Conservation (phyloP, 306 rosid genomes). For the Amphicarpaea edgeworthii region DNA sequence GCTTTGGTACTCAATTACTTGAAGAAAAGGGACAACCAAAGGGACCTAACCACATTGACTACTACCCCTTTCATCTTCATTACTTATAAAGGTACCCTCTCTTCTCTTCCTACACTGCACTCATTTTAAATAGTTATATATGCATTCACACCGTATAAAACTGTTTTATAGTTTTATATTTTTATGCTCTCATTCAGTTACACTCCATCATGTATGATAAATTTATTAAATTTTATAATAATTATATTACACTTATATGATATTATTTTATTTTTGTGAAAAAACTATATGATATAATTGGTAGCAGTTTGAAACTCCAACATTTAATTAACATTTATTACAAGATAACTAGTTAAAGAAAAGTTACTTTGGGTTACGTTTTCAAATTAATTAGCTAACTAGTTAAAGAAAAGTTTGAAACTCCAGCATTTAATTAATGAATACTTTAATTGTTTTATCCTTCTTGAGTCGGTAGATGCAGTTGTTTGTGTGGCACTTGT, state of each 20-base stretch:
- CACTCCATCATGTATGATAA: too few species aligned
- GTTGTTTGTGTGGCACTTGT: neutral
- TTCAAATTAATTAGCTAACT: too few species aligned
- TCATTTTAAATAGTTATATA: too few species aligned
- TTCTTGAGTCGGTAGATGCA: too few species aligned
- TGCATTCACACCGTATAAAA: too few species aligned
- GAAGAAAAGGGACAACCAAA: slow-evolving; percentile 64
- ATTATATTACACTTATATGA: neutral
- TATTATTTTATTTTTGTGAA: neutral
- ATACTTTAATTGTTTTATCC: too few species aligned
- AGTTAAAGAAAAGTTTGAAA: too few species aligned
- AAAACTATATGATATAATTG: neutral
- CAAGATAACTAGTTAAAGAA: slow-evolving; percentile 14
- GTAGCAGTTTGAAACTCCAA: neutral
- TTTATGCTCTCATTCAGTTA: too few species aligned
- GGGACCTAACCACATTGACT: slow-evolving; percentile 76
- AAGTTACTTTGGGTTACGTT: slow-evolving; percentile 15
- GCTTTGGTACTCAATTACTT: slow-evolving; percentile 81
- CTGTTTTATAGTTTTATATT: too few species aligned
- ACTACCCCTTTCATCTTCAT: slow-evolving; percentile 44
- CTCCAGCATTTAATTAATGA: too few species aligned
- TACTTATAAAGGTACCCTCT: slow-evolving; percentile 29
- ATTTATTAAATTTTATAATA: too few species aligned
- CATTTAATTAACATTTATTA: neutral
- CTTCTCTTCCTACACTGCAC: slow-evolving; percentile 44